These are phyloP conservation scores for Leavenworthia alabamica DNA, from an alignment of 345 rosid genomes.

Conservation along the genomic window DNA sequence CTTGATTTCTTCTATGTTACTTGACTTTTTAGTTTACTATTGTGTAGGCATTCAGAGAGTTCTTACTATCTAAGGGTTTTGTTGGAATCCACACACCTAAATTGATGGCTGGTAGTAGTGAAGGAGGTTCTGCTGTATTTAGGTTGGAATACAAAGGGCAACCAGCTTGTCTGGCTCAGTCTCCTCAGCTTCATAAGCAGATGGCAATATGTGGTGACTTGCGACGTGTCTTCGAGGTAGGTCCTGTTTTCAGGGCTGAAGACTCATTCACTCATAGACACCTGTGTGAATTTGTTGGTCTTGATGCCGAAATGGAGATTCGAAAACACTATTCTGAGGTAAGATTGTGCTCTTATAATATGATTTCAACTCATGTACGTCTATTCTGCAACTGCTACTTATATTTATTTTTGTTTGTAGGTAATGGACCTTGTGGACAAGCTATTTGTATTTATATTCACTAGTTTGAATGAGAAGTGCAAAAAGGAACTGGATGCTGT, in stretches of 20 bases:
- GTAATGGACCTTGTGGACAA: slow-evolving; percentile 74
- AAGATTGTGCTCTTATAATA: slow-evolving; percentile 3
- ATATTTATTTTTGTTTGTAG: slow-evolving; percentile 31
- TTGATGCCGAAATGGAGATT: slow-evolving; percentile 90
- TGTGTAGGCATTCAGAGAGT: slow-evolving; percentile 65
- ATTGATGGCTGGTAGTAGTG: slow-evolving; percentile 81
- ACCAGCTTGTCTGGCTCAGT: slow-evolving; percentile 85
- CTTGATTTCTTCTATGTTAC: not conserved
- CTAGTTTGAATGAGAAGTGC: slow-evolving; percentile 56
- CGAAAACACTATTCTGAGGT: slow-evolving; percentile 73
- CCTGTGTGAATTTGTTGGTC: slow-evolving; percentile 81
- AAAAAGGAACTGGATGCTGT: slow-evolving; percentile 72
- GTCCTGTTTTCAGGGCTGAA: slow-evolving; percentile 90
- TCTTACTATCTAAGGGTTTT: slow-evolving; percentile 48
- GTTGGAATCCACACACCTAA: slow-evolving; percentile 85
- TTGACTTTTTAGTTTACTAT: not conserved
- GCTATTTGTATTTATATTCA: slow-evolving; percentile 64
- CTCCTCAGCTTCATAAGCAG: slow-evolving; percentile 95
- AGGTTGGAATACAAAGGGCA: slow-evolving; percentile 82
- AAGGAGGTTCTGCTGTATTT: slow-evolving; percentile 96
- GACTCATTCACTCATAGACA: slow-evolving; percentile 88
- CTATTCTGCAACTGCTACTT: not conserved
- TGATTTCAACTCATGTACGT: not conserved
- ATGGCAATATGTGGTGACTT: slow-evolving; percentile 81
- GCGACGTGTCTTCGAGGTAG: slow-evolving; percentile 71